Conservation (phyloP, 2,329 filamentous ascomycete genomes). For the Xylaria sp. region DNA sequence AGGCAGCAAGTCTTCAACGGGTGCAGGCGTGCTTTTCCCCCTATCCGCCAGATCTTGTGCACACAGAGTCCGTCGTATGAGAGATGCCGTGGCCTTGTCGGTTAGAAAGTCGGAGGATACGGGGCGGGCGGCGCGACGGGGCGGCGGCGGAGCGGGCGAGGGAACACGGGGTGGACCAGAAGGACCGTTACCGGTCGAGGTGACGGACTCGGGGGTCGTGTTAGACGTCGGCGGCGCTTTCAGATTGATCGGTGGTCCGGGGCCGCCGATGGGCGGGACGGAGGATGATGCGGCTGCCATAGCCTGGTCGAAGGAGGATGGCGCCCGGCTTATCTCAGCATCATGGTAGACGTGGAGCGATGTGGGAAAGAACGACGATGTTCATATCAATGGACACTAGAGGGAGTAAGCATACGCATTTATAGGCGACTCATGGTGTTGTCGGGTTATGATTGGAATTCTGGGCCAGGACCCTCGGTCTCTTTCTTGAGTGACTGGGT, state of each 20-base stretch:
- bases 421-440: not conserved
- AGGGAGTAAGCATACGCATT: too few relatives aligned
- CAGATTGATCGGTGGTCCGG: conserved; percentile 20
- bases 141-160: conserved; percentile 37
- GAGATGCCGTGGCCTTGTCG: conserved; percentile 75
- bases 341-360: conserved; percentile 2
- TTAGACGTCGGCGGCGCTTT: conserved; percentile 32
- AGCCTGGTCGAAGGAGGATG: conserved; percentile 18
- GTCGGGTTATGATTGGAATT: not conserved
- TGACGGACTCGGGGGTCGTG: conserved; percentile 30
- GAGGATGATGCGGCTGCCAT: conserved; percentile 33
- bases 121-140: conserved; percentile 36
- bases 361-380: not conserved
- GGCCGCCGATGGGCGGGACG: conserved; percentile 24
- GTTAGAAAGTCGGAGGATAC: conserved; percentile 59
- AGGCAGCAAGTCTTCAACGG: conserved; percentile 82
- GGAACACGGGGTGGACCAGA: conserved; percentile 27
- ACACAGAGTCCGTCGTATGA: conserved; percentile 84
- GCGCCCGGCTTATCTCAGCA: conserved; percentile 9
- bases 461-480: not conserved
- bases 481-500: not conserved
- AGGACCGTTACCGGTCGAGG: conserved; percentile 15
- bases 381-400: too few relatives aligned
- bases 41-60: conserved; percentile 67
- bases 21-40: conserved; percentile 52